Evolutionary conservation across 176 grass and related monocot genomes (phyloP).

Genomic region (Triticum aestivum): DNA sequence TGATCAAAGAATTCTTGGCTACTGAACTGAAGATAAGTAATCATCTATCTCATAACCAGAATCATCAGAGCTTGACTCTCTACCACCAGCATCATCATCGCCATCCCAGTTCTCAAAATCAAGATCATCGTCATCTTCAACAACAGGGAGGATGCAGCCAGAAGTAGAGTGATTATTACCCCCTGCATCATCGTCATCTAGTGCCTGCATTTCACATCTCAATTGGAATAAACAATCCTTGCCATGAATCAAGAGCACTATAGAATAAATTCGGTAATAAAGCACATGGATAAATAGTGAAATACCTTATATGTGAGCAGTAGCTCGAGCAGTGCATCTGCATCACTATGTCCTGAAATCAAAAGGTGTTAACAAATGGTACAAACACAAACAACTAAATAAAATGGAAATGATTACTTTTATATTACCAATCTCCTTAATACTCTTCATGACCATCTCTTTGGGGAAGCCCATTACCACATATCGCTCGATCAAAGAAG

Average conservation of each 20-base stretch:
- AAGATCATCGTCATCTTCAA: neutral
- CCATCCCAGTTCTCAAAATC: neutral
- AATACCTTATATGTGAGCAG: constrained; percentile 64
- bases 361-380: constrained; percentile 10
- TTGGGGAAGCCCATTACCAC: constrained; percentile 59
- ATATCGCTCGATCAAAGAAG: constrained; percentile 29
- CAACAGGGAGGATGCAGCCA: constrained; percentile 3
- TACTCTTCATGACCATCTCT: constrained; percentile 42
- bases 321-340: constrained; percentile 60
- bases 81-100: neutral
- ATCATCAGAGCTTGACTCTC: neutral
- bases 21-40: neutral
- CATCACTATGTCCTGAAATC: constrained; percentile 51
- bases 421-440: constrained; percentile 48
- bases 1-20: neutral
- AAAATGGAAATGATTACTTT: constrained; percentile 9
- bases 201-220: constrained; percentile 38
- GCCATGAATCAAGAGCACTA: neutral
- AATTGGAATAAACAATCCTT: neutral
- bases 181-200: constrained; percentile 37
- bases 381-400: constrained; percentile 4
- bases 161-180: constrained; percentile 19
- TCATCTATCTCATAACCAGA: neutral
- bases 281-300: neutral
- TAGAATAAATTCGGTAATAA: neutral